phyloP scores from a whole-genome alignment of 805 yeast species.

The Kodamaea leandrae region DNA sequence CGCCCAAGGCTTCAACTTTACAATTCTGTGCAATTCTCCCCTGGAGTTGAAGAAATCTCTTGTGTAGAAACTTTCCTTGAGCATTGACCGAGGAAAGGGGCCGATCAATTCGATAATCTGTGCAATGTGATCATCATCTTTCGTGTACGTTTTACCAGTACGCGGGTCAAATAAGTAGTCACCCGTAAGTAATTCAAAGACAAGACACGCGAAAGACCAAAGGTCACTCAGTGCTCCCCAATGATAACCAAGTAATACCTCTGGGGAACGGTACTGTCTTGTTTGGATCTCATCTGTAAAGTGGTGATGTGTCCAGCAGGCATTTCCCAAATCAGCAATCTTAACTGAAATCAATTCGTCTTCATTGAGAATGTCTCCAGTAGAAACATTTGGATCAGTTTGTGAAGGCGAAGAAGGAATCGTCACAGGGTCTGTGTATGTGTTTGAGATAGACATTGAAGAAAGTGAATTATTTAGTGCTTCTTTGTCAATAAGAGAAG shows the following conservation, averaged over 20 bases:
- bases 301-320: conserved; percentile 62
- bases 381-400: conserved; percentile 9
- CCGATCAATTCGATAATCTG: conserved; percentile 87
- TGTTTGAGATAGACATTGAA: conserved; percentile 40
- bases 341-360: conserved; percentile 40
- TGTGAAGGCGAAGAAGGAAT: conserved; percentile 14
- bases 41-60: conserved; percentile 61
- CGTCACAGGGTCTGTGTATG: conserved; percentile 14
- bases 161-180: conserved; percentile 93
- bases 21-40: conserved; percentile 74
- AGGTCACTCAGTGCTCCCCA: conserved; percentile 97
- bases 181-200: conserved; percentile 90
- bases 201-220: conserved; percentile 93
- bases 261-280: conserved; percentile 65
- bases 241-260: conserved; percentile 51
- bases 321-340: conserved; percentile 69
- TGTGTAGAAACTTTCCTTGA: conserved; percentile 60
- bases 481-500: conserved; percentile 17
- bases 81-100: conserved; percentile 55
- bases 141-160: conserved; percentile 68
- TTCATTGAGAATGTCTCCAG: conserved; percentile 16
- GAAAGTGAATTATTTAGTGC: conserved; percentile 38
- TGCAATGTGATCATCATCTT: conserved; percentile 95
- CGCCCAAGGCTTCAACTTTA: conserved; percentile 86
- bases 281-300: conserved; percentile 70